These are phyloP conservation scores for Silene uniflora DNA, from an alignment of 148 eudicot species.

Conservation along the genomic window DNA sequence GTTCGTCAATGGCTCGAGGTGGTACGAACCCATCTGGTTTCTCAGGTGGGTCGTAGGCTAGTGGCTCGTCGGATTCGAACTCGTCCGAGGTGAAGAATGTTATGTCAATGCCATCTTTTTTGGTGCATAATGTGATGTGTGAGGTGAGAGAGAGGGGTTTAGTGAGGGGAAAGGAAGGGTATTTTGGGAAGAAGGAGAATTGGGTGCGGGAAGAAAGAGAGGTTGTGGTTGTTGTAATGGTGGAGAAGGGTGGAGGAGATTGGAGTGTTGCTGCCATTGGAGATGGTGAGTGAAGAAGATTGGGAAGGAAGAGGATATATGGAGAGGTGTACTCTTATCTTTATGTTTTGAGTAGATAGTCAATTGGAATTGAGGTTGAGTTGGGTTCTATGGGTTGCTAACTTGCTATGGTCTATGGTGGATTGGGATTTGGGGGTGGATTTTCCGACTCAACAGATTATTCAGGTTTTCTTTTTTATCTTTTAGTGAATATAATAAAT, in stretches of 20 bases:
- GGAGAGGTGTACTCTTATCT: neutral
- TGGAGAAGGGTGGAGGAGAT: neutral
- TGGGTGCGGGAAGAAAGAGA: neutral
- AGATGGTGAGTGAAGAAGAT: neutral
- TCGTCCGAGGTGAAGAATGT: constrained; percentile 33
- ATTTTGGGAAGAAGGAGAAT: constrained; percentile 12
- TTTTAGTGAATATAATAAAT: no score
- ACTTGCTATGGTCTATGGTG: no score
- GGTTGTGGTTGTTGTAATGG: neutral
- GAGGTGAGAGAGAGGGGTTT: constrained; percentile 31
- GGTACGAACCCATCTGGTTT: constrained; percentile 56
- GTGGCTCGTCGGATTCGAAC: constrained; percentile 42
- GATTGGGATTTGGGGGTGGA: no score
- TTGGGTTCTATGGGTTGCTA: neutral
- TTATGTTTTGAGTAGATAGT: no score
- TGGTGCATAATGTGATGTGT: constrained; percentile 20
- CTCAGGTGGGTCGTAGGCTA: constrained; percentile 51
- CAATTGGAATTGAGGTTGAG: neutral
- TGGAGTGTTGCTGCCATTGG: no score
- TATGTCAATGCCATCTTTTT: constrained; percentile 37
- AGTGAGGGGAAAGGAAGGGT: constrained; percentile 20
- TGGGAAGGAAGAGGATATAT: neutral
- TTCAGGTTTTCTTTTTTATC: no score
- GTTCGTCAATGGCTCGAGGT: constrained; percentile 66
- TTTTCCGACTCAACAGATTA: no score